Base-by-base conservation (phyloP, 2,329 filamentous ascomycete species). In the Beauveria caledonica region DNA sequence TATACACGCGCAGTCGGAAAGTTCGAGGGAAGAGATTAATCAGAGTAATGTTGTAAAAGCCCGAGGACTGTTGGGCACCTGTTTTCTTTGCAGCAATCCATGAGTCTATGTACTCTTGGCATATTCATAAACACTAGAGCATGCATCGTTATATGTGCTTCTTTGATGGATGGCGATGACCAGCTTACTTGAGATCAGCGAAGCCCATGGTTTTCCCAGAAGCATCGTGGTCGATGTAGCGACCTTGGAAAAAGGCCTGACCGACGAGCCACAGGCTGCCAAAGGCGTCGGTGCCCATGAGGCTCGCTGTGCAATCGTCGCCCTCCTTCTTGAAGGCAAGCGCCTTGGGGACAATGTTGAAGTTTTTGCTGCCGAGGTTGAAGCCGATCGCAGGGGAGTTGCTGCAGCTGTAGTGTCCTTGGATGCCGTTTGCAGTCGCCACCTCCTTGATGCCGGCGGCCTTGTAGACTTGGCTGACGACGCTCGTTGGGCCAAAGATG, bases 181-280 rank as follows among this genome's bases (percentile, higher is more conserved):
- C 27, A n/a, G 49, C 45, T 29, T 52, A 62, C 17, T 60, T 62
- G 36, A 62, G 42, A n/a, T 62, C 7, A 13, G 61, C 61, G 74
- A 61, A 59, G 17, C 62, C 59, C 51, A 61, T 65, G 3, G 63
- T 65, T 3, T 52, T 46, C 17, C 55, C 60, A 9, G 58, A 56
- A 10, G 62, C 29, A 11, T 65, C 64, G 57, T 66, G 64, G 33
- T 66, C 65, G 57, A 66, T 61, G 48, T 66, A 66, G 51, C 62
- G 58, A 8, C 64, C 63, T 55, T 65, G 65, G 23, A 66, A 66
- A 46, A 66, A 66, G 10, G 65, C 58, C 60, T 66, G 65, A n/a
- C 65, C 65, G 13, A 66, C 56, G 23, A 65, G 36, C 65, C 65
- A 66, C 19, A 13, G 59, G 52, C 17, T 48, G 29, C 65, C 64